These are phyloP conservation scores for Fragosphaeria purpurea DNA, from an alignment of 2,329 filamentous ascomycete species.

Conservation along the genomic window DNA sequence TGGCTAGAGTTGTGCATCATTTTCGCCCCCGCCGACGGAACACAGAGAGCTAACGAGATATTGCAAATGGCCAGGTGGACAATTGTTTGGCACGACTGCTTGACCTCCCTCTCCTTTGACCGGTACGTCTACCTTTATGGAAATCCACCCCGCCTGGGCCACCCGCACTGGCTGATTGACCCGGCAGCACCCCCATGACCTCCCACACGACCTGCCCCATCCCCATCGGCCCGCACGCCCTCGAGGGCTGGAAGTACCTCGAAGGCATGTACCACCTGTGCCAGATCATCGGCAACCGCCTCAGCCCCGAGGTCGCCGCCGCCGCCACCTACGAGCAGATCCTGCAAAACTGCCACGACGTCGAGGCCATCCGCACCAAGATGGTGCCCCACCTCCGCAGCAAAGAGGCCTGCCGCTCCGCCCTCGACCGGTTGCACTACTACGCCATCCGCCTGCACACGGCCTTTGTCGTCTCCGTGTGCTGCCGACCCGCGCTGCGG, in stretches of 20 bases:
- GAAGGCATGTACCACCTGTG: constrained; percentile 58
- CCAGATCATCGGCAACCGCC: constrained; percentile 46
- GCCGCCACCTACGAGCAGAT: constrained; percentile 45
- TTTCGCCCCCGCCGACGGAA: not conserved
- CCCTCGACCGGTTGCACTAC: constrained; percentile 52
- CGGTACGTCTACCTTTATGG: constrained; percentile 28
- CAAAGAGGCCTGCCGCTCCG: constrained; percentile 54
- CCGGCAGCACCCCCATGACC: constrained; percentile 48
- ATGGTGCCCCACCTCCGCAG: constrained; percentile 43
- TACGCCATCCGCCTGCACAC: constrained; percentile 56
- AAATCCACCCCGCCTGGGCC: too few relatives aligned
- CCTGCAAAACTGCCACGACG: constrained; percentile 44
- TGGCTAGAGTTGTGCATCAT: not conserved
- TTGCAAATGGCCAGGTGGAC: constrained; percentile 36
- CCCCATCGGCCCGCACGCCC: constrained; percentile 32
- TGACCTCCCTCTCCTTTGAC: constrained; percentile 57
- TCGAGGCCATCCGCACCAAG: constrained; percentile 40
- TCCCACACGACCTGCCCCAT: constrained; percentile 47
- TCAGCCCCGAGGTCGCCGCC: constrained; percentile 44
- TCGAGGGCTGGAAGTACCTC: constrained; percentile 46
- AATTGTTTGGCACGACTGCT: constrained; percentile 56
- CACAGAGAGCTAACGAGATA: not conserved
- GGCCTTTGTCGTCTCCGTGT: constrained; percentile 55
- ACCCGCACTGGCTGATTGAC: too few relatives aligned
- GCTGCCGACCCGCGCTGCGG: constrained; percentile 52